phyloP scores from a whole-genome alignment of 2,329 filamentous ascomycete species.

The Aspergillus ibericus region DNA sequence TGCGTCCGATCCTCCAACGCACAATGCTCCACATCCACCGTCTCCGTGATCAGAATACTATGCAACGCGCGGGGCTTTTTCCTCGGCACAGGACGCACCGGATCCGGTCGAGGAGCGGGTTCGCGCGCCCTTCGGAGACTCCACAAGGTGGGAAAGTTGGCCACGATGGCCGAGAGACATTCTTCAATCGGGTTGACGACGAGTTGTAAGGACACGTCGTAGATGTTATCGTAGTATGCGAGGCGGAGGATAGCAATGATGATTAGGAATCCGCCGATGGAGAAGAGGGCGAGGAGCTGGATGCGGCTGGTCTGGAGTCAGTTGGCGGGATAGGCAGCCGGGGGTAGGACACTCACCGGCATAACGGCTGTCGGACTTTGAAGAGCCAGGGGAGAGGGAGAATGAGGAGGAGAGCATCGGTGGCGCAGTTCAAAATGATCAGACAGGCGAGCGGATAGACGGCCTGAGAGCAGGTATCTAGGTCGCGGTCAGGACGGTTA shows the following conservation, averaged over 20 bases:
- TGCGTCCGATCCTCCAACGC: not conserved
- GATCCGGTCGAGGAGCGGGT: not conserved
- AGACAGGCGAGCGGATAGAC: conserved; percentile 4
- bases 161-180: conserved; percentile 10
- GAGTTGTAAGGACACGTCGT: conserved; percentile 2
- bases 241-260: conserved; percentile 10
- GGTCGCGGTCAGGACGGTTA: not conserved
- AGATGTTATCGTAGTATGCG: conserved; percentile 1
- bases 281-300: conserved; percentile 11
- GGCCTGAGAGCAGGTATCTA: conserved; percentile 3
- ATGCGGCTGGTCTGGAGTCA: not conserved
- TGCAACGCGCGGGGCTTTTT: not conserved
- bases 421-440: conserved; percentile 8
- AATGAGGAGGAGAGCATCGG: conserved; percentile 11
- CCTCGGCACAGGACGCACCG: not conserved
- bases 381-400: conserved; percentile 15
- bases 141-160: conserved; percentile 13
- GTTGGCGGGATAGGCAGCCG: not conserved
- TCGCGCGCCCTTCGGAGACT: conserved; percentile 4
- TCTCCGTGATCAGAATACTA: conserved; percentile 1
- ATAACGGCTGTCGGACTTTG: conserved; percentile 4
- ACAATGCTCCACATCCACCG: conserved; percentile 3
- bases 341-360: not conserved
- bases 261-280: conserved; percentile 12
- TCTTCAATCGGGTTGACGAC: conserved; percentile 8